phyloP scores from a whole-genome alignment of 306 rosid genomes.

The Fragaria iinumae region DNA sequence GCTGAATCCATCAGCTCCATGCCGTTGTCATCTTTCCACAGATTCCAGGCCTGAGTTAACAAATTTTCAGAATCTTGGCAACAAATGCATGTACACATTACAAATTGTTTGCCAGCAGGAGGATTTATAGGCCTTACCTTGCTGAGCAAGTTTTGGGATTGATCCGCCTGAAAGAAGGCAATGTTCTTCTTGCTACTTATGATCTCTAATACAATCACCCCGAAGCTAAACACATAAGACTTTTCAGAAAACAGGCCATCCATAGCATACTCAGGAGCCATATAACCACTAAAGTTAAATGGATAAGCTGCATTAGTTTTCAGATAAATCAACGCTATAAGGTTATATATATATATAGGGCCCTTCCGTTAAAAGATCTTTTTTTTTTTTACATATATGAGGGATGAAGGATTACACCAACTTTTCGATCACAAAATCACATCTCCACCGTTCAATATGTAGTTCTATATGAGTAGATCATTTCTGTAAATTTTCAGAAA shows the following conservation, averaged over 20 bases:
- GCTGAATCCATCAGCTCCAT: conserved; percentile 13
- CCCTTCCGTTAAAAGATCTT: too few relatives aligned
- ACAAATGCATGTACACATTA: neutral
- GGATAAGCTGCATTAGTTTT: too few relatives aligned
- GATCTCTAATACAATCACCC: conserved; percentile 16
- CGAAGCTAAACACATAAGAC: conserved; percentile 14
- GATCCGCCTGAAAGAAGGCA: conserved; percentile 8
- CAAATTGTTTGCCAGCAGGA: neutral
- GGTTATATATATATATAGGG: too few relatives aligned
- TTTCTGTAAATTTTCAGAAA: too few relatives aligned
- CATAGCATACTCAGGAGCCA: conserved; percentile 21
- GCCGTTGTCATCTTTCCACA: conserved; percentile 11
- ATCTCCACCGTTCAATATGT: too few relatives aligned
- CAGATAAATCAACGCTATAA: too few relatives aligned
- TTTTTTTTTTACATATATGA: too few relatives aligned
- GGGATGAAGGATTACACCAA: too few relatives aligned
- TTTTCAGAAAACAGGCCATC: conserved; percentile 11
- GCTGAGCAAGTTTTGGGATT: neutral
- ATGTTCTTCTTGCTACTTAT: conserved; percentile 15
- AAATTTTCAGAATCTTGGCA: too few relatives aligned
- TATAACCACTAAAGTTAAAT: conserved; percentile 5
- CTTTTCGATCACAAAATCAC: too few relatives aligned
- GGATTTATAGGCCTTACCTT: neutral
- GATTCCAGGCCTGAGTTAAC: conserved; percentile 5
- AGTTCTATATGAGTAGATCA: too few relatives aligned